Evolutionary conservation across 2,329 filamentous ascomycete species (phyloP), one percentile per base, ranked within the genome.

Genomic region (Calonectria naviculata): DNA sequence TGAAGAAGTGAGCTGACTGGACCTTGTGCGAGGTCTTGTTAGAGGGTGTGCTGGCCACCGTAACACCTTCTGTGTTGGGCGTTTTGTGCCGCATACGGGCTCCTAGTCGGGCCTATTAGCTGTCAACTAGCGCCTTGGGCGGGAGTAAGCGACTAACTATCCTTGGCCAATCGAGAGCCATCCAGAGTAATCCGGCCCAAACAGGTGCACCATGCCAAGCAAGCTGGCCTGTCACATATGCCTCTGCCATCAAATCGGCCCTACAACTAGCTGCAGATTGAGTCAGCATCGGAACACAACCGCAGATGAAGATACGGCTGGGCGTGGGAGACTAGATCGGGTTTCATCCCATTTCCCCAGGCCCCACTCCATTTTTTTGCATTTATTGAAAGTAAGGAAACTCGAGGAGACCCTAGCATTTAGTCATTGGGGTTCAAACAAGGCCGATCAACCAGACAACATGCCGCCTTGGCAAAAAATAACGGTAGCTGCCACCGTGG

Each of bases 401-500:
- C 6, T 4, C 6, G 21, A 38, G n/a, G 10, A 56, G 17, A 38
- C 26, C 31, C 12, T 19, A 19, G 26, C 10, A 56, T 38, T 38
- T 56, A 38, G n/a, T 15, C 3, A 56, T 26, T 56, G 21, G 10
- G 7, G 19, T 10, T 56, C 31, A 38, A 56, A 38, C 31, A 26
- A 17, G 52, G n/a, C 10, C 10, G 31, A 10, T 38, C 31, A 36
- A 56, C 17, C n/a, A 34, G 49, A 38, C 29, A 56, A 26, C 6
- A 56, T 56, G 52, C 52, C 52, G 28, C 75, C 74, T 21, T 77
- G 73, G 77, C 70, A 76, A 52, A 71, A 63, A n/a, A 75, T 80
- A 71, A 73, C 79, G 9, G 73, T 68, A 34, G 68, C 64, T 34
- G 77, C 79, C 42, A 60, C 83, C 44, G 54, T 72, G 26, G 74